A percentile compares a stretch with the other conserved stretches of the same genome.
These are phyloP conservation scores for Penicillium sp. DNA, from an alignment of 2,329 filamentous ascomycete genomes.

Conservation along the genomic window DNA sequence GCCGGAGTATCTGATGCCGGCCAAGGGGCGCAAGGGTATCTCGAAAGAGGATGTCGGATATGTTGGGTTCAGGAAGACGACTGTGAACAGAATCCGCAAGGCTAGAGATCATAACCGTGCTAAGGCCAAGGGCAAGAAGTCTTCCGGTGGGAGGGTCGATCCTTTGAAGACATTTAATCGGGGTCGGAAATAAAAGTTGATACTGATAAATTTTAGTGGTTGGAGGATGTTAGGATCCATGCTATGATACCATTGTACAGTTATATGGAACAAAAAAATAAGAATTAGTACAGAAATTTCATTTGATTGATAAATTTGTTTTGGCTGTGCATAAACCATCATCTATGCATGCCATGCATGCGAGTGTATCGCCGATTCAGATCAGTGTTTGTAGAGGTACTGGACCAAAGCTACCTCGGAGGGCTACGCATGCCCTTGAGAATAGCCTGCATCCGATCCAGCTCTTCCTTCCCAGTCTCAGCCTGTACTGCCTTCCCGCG, in stretches of 20 bases:
- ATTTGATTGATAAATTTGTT: background rate
- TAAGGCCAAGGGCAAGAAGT: conserved; percentile 51
- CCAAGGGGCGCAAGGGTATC: conserved; percentile 68
- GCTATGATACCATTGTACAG: conserved; percentile 26
- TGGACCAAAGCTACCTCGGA: background rate
- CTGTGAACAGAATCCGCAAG: conserved; percentile 54
- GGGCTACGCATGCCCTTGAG: background rate
- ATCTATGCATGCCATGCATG: background rate
- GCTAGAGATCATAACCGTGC: conserved; percentile 46
- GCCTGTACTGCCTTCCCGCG: background rate
- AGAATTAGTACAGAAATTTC: background rate
- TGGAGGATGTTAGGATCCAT: background rate
- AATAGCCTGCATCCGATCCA: background rate
- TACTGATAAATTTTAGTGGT: background rate
- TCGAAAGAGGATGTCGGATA: conserved; percentile 70
- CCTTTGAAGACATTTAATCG: conserved; percentile 87
- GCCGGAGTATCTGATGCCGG: conserved; percentile 87
- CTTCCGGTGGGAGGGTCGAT: conserved; percentile 64
- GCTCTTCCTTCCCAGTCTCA: background rate
- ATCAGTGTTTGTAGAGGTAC: background rate
- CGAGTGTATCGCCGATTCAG: background rate
- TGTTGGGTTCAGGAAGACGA: conserved; percentile 62
- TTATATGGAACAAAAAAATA: conserved; percentile 1
- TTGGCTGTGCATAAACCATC: background rate
- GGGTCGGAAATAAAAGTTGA: conserved; percentile 31